Evolutionary conservation across 2,329 filamentous ascomycete genomes (phyloP), one percentile per base, ranked within the genome.

Genomic region (Amauroascus verrucosus): DNA sequence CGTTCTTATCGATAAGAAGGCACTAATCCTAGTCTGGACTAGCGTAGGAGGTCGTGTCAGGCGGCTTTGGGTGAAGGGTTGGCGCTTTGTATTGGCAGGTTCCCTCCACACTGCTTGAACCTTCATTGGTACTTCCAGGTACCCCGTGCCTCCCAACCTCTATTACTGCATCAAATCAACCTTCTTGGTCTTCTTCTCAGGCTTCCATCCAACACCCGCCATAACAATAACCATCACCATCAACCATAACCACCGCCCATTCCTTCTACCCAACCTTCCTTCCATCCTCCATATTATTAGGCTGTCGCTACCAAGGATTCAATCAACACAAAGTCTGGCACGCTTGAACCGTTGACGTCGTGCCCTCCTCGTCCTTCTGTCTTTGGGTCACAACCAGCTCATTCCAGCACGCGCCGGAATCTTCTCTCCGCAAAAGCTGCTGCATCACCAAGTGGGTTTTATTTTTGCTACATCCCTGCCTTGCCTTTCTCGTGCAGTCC

Each of bases 1-100:
- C n/a, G n/a, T n/a, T n/a, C n/a, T 52, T 52, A 52, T 52, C 50
- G 50, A 52, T 52, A 52, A 52, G 30, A 14, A 24, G 2, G 22
- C 40, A 16, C 40, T 52, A 45, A 13, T 5, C 20, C 32, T 11
- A 4, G 1, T 38, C 16, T n/a, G 14, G 40, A 13, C 32, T 52
- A 52, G 50, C n/a, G 50, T 41, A 37, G 37, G 30, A 35, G 40
- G 26, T 8, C 14, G 38, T 22, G 32, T 46, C 50, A 46, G 50
- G 40, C 32, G 41, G 24, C 16, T 43, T 40, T 40, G 22, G n/a
- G 33, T 14, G 22, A 11, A 24, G 40, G n/a, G 22, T 6, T 3
- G 20, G n/a, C 38, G 24, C 30, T n/a, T 51, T 33, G 49, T 51
- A 51, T 40, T 30, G 28, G 16, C 16, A 35, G 30, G 38, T 44